phyloP scores from a whole-genome alignment of 306 rosid genomes.

The Rosa persica region DNA sequence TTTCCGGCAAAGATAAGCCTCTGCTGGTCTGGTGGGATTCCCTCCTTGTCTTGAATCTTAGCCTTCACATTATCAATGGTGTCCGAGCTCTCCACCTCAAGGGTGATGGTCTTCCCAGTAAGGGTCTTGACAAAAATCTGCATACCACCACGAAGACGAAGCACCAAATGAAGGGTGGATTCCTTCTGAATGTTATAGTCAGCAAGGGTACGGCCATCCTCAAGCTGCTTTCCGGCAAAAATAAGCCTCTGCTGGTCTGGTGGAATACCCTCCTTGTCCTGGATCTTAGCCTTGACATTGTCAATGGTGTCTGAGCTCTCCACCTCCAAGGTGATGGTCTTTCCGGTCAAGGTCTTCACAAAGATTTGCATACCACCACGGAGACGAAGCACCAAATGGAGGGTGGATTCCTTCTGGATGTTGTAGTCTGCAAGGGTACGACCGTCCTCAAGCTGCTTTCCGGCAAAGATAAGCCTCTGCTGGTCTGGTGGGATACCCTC shows the following conservation, averaged over 20 bases:
- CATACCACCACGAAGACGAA: conserved; percentile 65
- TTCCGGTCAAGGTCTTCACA: conserved; percentile 53
- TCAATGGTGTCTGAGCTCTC: conserved; percentile 71
- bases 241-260: conserved; percentile 75
- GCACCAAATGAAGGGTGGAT: conserved; percentile 57
- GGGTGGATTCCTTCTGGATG: conserved; percentile 76
- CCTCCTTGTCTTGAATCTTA: conserved; percentile 65
- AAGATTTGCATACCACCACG: conserved; percentile 80
- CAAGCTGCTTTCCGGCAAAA: conserved; percentile 65
- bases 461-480: conserved; percentile 69
- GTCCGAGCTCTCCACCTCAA: conserved; percentile 67
- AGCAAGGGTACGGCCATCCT: conserved; percentile 56
- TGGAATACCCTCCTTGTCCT: conserved; percentile 68
- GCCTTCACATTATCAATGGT: conserved; percentile 71
- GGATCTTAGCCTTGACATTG: conserved; percentile 67
- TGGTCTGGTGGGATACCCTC: conserved; percentile 78
- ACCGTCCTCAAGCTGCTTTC: conserved; percentile 70
- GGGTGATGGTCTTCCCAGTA: conserved; percentile 61
- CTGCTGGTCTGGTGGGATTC: conserved; percentile 71
- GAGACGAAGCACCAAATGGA: conserved; percentile 62
- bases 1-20: conserved; percentile 63
- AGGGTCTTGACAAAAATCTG: conserved; percentile 66
- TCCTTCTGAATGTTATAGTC: conserved; percentile 81
- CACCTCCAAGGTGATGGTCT: conserved; percentile 59
- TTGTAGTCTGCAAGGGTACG: conserved; percentile 62